These are phyloP conservation scores for Penicillium sp. DNA, from an alignment of 2,329 filamentous ascomycete genomes.

Conservation along the genomic window DNA sequence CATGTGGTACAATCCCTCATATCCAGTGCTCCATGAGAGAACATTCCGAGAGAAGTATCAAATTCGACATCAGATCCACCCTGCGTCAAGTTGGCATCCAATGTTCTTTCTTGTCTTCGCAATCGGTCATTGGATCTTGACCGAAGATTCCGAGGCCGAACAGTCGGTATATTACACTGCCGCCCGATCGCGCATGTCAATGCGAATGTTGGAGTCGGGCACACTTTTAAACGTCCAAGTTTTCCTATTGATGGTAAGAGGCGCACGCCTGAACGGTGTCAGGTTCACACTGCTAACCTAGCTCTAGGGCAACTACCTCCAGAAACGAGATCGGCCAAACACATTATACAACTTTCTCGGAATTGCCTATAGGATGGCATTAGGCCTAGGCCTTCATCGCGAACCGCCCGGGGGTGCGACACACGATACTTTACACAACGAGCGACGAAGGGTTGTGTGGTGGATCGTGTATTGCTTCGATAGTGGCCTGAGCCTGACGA, in stretches of 20 bases:
- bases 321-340: slow-evolving; percentile 53
- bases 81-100: slow-evolving; percentile 22
- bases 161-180: slow-evolving; percentile 17
- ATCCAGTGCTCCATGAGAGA: slow-evolving; percentile 28
- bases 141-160: slow-evolving; percentile 9
- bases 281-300: no score
- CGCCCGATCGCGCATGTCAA: slow-evolving; percentile 24
- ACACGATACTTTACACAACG: slow-evolving; percentile 15
- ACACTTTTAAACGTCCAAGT: slow-evolving; percentile 33
- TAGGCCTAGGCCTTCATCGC: slow-evolving; percentile 51
- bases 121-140: slow-evolving; percentile 23
- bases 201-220: slow-evolving; percentile 31
- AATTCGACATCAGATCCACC: slow-evolving; percentile 10
- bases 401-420: slow-evolving; percentile 27
- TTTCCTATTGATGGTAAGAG: no score
- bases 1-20: slow-evolving; percentile 24
- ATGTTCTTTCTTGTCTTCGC: slow-evolving; percentile 27
- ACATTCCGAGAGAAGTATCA: slow-evolving; percentile 24
- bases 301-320: slow-evolving; percentile 49
- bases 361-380: slow-evolving; percentile 51
- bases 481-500: slow-evolving; percentile 32
- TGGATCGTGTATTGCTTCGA: slow-evolving; percentile 34
- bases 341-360: slow-evolving; percentile 54
- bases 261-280: no score
- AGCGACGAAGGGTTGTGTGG: slow-evolving; percentile 20